Evolutionary conservation across 768 basidiomycete species (phyloP), one percentile per base, ranked within the genome.

Genomic region (Coprinellus micaceus): DNA sequence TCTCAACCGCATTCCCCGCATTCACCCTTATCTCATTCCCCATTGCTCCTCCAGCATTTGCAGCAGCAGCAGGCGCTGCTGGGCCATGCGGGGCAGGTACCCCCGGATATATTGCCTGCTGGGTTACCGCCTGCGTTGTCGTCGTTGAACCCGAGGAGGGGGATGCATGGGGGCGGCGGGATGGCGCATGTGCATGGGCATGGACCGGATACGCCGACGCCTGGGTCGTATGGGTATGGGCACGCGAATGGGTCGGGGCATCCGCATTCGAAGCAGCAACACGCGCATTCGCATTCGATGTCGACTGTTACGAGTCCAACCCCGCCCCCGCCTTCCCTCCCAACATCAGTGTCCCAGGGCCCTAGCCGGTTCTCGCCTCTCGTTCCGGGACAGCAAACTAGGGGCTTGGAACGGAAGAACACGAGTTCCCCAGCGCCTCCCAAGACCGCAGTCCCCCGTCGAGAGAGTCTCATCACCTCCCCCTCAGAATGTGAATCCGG

Each of bases 281-380:
- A 81, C 54, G 62, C 72, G 28, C 82, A 83, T 61, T 73, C 79
- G 17, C 72, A 76, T 39, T 82, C 82, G 4, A 76, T 69, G 56
- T 70, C 78, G 4, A 83, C 80, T 0, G 72, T 80, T 53, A 77
- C 75, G n/a, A 50, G 41, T 36, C 68, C 73, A 52, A 63, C 59
- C 1, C 64, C 65, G 29, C 69, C 68, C 13, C 63, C 66, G 28
- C 65, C 65, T 55, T 45, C 59, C 10, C 61, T 48, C 51, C 63
- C 22, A 63, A 61, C 67, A 67, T 47, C 57, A 64, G 56, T 46
- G 54, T 52, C n/a, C 61, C 28, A 25, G 61, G 43, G 45, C 25
- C 43, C 30, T n/a, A 54, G 21, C 28, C 13, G 3, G 63, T 52
- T 10, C 7, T 33, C 33, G 13, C 33, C 33, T 13, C 33, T 33